Evolutionary conservation across 805 yeast species (phyloP), one percentile per base, ranked within the genome.

Genomic region (Candida quercuum): DNA sequence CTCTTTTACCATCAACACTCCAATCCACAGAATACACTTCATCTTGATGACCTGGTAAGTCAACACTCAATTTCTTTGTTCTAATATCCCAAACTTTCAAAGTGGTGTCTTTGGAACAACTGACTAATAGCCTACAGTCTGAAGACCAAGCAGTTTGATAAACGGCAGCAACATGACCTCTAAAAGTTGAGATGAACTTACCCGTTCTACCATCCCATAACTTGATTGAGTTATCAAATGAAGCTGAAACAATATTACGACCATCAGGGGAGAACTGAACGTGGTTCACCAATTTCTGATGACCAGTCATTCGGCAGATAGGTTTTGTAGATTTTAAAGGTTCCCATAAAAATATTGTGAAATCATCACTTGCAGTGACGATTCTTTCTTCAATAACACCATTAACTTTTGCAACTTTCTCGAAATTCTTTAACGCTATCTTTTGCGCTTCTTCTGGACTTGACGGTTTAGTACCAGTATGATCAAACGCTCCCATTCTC

Each of bases 131-230:
- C 49, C 99, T 70, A 60, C 91, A 85, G 56, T 93, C 99, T 1
- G 96, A 81, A 4, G 96, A 87, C 99, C 99, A 93, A 0, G 98
- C 86, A 5, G 95, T 87, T 63, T 91, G 97, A 60, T 93, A 93
- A 0, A 93, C 99, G 3, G 98, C 87, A 0, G 97, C 96, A 41
- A 93, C 99, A 59, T 93, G 99, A 2, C 99, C 99, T 47, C 99
- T 70, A 53, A 93, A 78, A 0, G 98, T 87, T 5, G 95, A 77
- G 21, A 93, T 62, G 47, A 89, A 93, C 42, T 83, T 84, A 27
- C 99, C 99, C 41, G 84, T 83, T 47, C 85, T 65, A 12, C 97
- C 98, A 57, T 91, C 96, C 99, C 99, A 93, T 38, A 93, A 65
- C 62, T 93, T 93, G 48, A 93, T 80, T 2, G 96, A 86, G 59